Base-by-base conservation (phyloP, 1,284 basidiomycete species). In the Ceratobasidium sp. region DNA sequence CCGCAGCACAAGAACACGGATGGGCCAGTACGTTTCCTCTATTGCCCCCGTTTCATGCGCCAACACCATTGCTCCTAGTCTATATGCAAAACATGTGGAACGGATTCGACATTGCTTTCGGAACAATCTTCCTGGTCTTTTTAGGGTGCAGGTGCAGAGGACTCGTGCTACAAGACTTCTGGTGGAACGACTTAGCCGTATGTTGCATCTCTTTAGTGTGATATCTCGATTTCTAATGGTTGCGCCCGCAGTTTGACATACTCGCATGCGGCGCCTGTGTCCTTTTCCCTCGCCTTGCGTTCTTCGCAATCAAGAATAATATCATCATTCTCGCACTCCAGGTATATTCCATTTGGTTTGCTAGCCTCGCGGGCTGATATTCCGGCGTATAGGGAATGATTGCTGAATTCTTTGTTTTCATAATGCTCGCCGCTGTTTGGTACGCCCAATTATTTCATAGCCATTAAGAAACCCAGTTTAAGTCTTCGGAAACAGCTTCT, bases 31-130 rank as follows among this genome's bases (percentile, higher is more conserved):
- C 81, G 91, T 49, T 49, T n/a, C 46, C n/a, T 60, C 25, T 49
- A 4, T 46, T 8, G 28, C 40, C 28, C 28, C 46, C 30, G 30
- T 40, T 46, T 33, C 51, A 56, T 42, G 48, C 16, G 25, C 28
- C 7, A 67, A 77, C 62, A 73, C 56, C 11, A n/a, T 56, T 72
- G 40, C 70, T 30, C 23, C 8, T 76, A 92, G 92, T 95, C 67
- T 94, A 94, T 78, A 86, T 92, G 54, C 91, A 36, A 54, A 77
- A 90, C 89, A 87, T 92, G 79, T 95, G 93, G 93, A 95, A 94
- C 78, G 88, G 88, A 0, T 94, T 95, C 76, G 94, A 95, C 78
- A 86, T 92, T 5, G 83, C 87, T 0, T 95, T 93, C 79, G 85
- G 93, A 59, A 74, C 85, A 38, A 84, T 95, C 56, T 94, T 92